These are phyloP conservation scores for Diaporthe australafricana DNA, from an alignment of 2,329 filamentous ascomycete species.

Conservation along the genomic window DNA sequence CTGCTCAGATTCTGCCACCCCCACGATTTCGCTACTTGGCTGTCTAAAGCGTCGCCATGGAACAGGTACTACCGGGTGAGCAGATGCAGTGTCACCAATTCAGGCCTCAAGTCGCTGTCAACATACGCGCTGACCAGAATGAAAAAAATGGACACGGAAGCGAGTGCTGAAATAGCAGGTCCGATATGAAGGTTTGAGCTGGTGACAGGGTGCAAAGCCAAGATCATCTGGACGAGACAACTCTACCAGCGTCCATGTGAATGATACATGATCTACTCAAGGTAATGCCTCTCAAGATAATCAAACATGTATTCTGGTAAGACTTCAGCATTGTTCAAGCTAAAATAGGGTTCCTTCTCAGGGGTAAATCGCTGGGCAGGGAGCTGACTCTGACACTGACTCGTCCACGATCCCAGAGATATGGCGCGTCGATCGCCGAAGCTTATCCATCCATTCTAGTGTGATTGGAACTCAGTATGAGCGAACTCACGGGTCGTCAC, in stretches of 20 bases:
- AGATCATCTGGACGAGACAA: not conserved
- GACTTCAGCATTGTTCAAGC: not conserved
- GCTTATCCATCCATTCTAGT: not conserved
- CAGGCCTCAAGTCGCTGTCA: not conserved
- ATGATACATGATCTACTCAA: not conserved
- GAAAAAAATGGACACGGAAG: not conserved
- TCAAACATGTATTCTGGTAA: not conserved
- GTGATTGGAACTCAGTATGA: too few relatives aligned
- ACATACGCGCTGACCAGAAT: too few relatives aligned
- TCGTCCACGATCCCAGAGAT: not conserved
- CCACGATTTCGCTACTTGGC: too few relatives aligned
- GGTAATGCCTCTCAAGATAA: not conserved
- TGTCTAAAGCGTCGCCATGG: too few relatives aligned
- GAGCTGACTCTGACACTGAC: not conserved
- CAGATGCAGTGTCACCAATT: too few relatives aligned
- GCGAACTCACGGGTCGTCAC: not conserved
- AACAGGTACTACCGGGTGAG: too few relatives aligned
- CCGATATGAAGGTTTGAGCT: not conserved
- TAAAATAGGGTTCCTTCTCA: not conserved
- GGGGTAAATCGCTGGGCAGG: not conserved
- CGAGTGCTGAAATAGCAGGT: not conserved
- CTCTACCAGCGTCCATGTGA: not conserved
- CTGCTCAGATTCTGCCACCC: too few relatives aligned
- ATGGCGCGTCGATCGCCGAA: slow-evolving; percentile 1
- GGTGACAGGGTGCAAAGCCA: not conserved